These are phyloP conservation scores for Apiotrichum porosum DNA, from an alignment of 1,284 basidiomycete genomes.

Conservation along the genomic window DNA sequence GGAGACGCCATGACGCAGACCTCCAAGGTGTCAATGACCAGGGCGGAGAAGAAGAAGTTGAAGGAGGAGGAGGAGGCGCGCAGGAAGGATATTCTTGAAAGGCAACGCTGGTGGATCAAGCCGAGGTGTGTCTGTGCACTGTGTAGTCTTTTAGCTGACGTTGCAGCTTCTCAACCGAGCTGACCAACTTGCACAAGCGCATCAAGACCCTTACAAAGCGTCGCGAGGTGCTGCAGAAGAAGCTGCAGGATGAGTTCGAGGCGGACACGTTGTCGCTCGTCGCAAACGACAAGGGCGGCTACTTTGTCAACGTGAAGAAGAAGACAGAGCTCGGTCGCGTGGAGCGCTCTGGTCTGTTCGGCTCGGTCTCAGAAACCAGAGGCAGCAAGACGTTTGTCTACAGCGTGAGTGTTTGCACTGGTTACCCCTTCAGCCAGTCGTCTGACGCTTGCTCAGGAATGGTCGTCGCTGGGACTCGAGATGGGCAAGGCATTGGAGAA, in stretches of 20 bases:
- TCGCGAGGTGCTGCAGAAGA: conserved; percentile 28
- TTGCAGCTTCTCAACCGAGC: conserved; percentile 62
- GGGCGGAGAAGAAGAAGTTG: conserved; percentile 12
- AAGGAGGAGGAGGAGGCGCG: conserved; percentile 17
- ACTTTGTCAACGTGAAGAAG: conserved; percentile 41
- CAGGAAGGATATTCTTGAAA: conserved; percentile 29
- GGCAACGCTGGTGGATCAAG: conserved; percentile 60
- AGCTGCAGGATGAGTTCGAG: conserved; percentile 54
- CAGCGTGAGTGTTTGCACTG: conserved; percentile 56
- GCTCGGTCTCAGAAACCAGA: conserved; percentile 17
- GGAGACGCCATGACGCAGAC: conserved; percentile 16
- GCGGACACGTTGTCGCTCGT: conserved; percentile 8
- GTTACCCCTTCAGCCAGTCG: too few relatives aligned
- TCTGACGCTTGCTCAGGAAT: conserved; percentile 39
- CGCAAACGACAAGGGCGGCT: conserved; percentile 5
- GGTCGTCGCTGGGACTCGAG: conserved; percentile 65
- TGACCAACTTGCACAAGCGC: conserved; percentile 55
- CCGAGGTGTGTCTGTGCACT: conserved; percentile 62
- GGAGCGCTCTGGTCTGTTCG: conserved; percentile 28
- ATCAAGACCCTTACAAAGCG: conserved; percentile 16
- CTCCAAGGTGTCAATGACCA: conserved; percentile 12
- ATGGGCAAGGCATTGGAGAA: conserved; percentile 59
- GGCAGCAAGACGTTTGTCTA: conserved; percentile 60
- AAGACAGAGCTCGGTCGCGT: conserved; percentile 52
- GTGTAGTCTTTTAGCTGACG: not conserved